These are phyloP conservation scores for Mycena polygramma DNA, from an alignment of 768 basidiomycete species.

Conservation along the genomic window DNA sequence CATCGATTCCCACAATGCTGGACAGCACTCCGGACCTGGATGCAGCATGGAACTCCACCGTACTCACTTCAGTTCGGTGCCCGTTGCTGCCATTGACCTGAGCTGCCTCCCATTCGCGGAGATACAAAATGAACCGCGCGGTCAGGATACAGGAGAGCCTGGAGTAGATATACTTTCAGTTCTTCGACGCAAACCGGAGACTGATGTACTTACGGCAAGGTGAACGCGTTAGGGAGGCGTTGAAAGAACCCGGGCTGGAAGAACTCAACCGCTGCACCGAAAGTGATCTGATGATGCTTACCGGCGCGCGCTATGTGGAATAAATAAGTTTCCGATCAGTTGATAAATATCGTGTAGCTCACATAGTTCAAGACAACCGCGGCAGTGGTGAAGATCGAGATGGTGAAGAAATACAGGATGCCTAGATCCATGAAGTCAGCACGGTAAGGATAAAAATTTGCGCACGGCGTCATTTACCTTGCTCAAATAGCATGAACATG, in stretches of 20 bases:
- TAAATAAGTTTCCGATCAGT: neutral
- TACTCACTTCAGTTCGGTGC: neutral
- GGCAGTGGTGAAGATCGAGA: slow-evolving; percentile 42
- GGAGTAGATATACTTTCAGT: neutral
- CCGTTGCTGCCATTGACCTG: neutral
- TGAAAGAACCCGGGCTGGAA: slow-evolving; percentile 45
- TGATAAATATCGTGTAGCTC: slow-evolving; percentile 13
- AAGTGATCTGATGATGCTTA: slow-evolving; percentile 9
- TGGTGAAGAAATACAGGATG: slow-evolving; percentile 44
- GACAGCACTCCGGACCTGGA: slow-evolving; percentile 6
- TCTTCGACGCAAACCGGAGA: no score
- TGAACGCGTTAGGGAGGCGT: slow-evolving; percentile 44
- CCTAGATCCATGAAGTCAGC: slow-evolving; percentile 30
- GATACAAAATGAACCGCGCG: slow-evolving; percentile 18
- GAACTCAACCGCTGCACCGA: neutral
- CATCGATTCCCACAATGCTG: slow-evolving; percentile 10
- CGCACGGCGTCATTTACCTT: slow-evolving; percentile 34
- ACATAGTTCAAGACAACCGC: slow-evolving; percentile 45
- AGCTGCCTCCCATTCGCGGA: slow-evolving; percentile 12
- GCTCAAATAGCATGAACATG: slow-evolving; percentile 42
- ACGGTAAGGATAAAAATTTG: no score
- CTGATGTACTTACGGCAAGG: slow-evolving; percentile 39
- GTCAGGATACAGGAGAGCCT: slow-evolving; percentile 23
- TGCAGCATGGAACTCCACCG: slow-evolving; percentile 7
- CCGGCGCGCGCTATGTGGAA: slow-evolving; percentile 38